These are phyloP conservation scores for Tricholoma flavovirens DNA, from an alignment of 768 basidiomycete species.

Conservation along the genomic window DNA sequence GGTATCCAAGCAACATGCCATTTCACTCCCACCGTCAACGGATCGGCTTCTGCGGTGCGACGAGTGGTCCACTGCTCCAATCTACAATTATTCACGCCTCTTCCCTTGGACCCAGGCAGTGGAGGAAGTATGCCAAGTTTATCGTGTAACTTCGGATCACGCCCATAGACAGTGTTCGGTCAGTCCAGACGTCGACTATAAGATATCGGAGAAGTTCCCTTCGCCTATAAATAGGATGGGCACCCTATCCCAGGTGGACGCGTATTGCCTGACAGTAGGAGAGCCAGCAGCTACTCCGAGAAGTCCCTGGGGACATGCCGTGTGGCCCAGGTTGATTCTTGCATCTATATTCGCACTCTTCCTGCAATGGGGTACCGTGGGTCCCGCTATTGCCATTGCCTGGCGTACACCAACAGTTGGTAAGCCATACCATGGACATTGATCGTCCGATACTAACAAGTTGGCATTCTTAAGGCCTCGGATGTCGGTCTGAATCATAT, in stretches of 20 bases:
- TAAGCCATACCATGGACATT: conserved; percentile 1
- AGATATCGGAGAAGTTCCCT: conserved; percentile 6
- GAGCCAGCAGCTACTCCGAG: neutral
- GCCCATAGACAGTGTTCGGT: conserved; percentile 14
- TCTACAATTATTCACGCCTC: conserved; percentile 27
- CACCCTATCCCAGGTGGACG: conserved; percentile 13
- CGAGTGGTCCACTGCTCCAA: conserved; percentile 19
- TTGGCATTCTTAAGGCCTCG: conserved; percentile 20
- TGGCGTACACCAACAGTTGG: conserved; percentile 23
- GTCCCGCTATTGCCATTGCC: conserved; percentile 19
- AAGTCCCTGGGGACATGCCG: conserved; percentile 9
- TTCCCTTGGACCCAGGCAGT: conserved; percentile 24
- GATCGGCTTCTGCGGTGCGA: conserved; percentile 14
- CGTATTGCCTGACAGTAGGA: conserved; percentile 7
- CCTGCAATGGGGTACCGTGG: conserved; percentile 26
- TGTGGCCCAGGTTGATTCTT: conserved; percentile 17
- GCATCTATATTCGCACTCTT: conserved; percentile 17
- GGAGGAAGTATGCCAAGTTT: conserved; percentile 17
- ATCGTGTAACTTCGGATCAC: conserved; percentile 17
- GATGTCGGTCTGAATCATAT: conserved; percentile 27
- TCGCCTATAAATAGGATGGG: conserved; percentile 13
- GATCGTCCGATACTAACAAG: neutral
- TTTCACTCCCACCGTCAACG: conserved; percentile 14
- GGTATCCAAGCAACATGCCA: conserved; percentile 9
- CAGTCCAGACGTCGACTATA: conserved; percentile 10